Evolutionary conservation across 202 grass and related monocot species (phyloP), one percentile per base, ranked within the genome.

Genomic region (Carex arenaria): DNA sequence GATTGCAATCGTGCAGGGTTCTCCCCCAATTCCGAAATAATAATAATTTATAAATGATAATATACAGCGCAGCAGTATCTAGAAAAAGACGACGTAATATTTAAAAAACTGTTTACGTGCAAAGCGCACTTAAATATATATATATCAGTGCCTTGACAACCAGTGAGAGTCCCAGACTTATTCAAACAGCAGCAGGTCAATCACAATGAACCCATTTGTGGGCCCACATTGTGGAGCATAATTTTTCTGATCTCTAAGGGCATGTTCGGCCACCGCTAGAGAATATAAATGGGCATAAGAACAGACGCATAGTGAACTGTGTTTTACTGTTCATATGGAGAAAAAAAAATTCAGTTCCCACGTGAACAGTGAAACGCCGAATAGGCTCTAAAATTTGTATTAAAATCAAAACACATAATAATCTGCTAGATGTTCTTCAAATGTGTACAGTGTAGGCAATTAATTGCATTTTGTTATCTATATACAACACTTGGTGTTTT

Each of bases 181-280:
- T 8, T 8, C 40, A 42, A 42, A 68, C 1, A 69, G 14, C 34
- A 69, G 15, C 32, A 69, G 15, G 17, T 69, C 43, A 74, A 75
- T 75, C 23, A 54, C 47, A 30, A 75, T 8, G 15, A 75, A 18
- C 51, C 23, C 28, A 34, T 30, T 76, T 32, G 34, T 56, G 51
- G 72, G 3, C 72, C 72, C 23, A 76, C 72, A 56, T 75, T 75
- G 72, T 55, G 71, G 42, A 30, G 71, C 45, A 23, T 13, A 74
- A 54, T 28, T 15, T 73, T 11, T 72, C 26, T 26, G 1, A 26
- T 26, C 26, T 26, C 26, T 26, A 26, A 26, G 26, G 26, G 26
- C 1, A 0, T 26, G 26, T 26, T 26, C 26, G 26, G 26, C 26
- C 26, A 26, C 26, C 26, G 26, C 26, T 26, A 26, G 26, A 26